Conservation (phyloP, 345 rosid genomes). For the Draba incana region DNA sequence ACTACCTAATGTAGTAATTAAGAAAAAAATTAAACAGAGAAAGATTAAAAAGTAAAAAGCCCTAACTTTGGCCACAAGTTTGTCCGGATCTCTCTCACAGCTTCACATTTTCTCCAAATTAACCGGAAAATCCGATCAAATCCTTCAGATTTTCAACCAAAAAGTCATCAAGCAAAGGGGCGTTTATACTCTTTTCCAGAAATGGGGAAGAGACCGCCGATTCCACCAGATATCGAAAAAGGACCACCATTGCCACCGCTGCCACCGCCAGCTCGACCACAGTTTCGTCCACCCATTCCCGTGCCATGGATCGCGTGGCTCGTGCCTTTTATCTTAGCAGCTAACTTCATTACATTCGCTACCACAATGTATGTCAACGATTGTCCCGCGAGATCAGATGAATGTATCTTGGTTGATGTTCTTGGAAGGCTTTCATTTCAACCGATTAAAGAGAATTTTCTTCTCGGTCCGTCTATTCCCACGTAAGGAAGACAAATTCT, state of each 20-base stretch:
- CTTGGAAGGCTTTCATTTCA: conserved; percentile 68
- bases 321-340: conserved; percentile 58
- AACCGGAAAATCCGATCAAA: neutral
- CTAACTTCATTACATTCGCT: conserved; percentile 49
- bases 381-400: conserved; percentile 57
- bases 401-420: conserved; percentile 47
- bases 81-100: conserved; percentile 40
- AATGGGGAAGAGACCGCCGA: conserved; percentile 47
- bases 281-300: conserved; percentile 46
- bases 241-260: conserved; percentile 37
- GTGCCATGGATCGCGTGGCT: conserved; percentile 74
- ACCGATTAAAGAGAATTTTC: conserved; percentile 49
- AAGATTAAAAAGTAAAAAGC: conserved; percentile 1
- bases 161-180: conserved; percentile 12
- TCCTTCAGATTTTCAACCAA: conserved; percentile 32
- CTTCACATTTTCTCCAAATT: conserved; percentile 31
- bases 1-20: conserved; percentile 28
- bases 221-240: conserved; percentile 39
- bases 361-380: conserved; percentile 68
- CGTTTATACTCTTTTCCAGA: conserved; percentile 35
- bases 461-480: conserved; percentile 65
- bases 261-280: conserved; percentile 47
- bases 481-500: conserved; percentile 50
- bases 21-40: neutral
- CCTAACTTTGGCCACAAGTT: conserved; percentile 39